phyloP scores from a whole-genome alignment of 768 basidiomycete species.

The Tulasnella sp. region DNA sequence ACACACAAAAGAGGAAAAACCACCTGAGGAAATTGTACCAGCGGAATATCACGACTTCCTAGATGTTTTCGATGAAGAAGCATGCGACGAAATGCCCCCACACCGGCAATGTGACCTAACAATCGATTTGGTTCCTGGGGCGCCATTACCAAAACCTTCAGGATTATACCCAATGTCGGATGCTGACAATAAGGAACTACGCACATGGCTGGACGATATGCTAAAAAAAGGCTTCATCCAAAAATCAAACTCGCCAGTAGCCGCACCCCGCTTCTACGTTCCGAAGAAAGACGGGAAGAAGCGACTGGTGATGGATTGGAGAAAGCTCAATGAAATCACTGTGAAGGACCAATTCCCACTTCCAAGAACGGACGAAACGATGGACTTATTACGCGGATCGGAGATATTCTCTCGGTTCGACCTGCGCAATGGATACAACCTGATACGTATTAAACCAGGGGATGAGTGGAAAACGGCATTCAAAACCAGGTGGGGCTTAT shows the following conservation, averaged over 20 bases:
- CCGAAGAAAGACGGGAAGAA: slow-evolving; percentile 17
- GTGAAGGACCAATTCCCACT: neutral
- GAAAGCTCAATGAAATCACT: neutral
- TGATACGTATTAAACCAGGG: neutral
- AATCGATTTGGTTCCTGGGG: slow-evolving; percentile 32
- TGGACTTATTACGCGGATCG: neutral
- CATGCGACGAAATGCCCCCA: slow-evolving; percentile 31
- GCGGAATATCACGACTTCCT: slow-evolving; percentile 30
- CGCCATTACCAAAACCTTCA: slow-evolving; percentile 25
- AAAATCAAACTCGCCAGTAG: slow-evolving; percentile 26
- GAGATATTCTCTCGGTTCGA: slow-evolving; percentile 8
- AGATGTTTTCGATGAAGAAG: slow-evolving; percentile 28
- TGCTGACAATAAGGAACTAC: slow-evolving; percentile 32
- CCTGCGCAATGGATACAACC: slow-evolving; percentile 13
- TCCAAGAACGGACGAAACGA: slow-evolving; percentile 20
- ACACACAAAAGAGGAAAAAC: neutral
- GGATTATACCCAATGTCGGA: slow-evolving; percentile 34
- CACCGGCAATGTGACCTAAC: slow-evolving; percentile 35
- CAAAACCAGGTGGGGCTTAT: neutral
- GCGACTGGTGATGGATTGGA: neutral
- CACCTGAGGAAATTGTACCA: slow-evolving; percentile 23
- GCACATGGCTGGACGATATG: slow-evolving; percentile 34
- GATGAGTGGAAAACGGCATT: slow-evolving; percentile 20
- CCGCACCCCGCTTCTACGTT: slow-evolving; percentile 12
- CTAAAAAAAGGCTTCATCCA: slow-evolving; percentile 35